Base-by-base conservation (phyloP, 192 early-diverging fungal genomes). In the Podila horticola region DNA sequence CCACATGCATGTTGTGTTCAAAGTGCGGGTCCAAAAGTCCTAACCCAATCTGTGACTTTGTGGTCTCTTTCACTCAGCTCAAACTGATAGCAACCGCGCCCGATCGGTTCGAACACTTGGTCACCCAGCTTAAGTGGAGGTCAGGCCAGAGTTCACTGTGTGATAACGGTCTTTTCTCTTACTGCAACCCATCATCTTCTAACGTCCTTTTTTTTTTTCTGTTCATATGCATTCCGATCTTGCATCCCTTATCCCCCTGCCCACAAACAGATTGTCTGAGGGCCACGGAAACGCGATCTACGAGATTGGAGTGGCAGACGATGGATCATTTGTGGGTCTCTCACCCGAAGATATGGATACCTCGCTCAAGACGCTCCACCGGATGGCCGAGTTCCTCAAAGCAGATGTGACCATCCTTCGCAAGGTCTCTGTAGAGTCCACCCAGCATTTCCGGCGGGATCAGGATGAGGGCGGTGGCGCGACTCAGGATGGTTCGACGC, bases 121-220 rank as follows among this genome's bases (percentile, higher is more conserved):
- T 95, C 8, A 97, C 95, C 9, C 97, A 98, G 86, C 83, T 98
- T 41, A 95, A 96, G 72, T 97, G 96, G 95, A 87, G 97, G 83
- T 71, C 77, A 41, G 68, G 13, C 34, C 29, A 33, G 13, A 2
- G 7, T 24, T 55, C n/a, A 3, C 0, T 55, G 1, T n/a, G 6
- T 22, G 22, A 55, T 55, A 55, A 55, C 52, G 22, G 24, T 22
- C 52, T 24, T 4, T 22, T 52, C 36, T 38, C 15, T 45, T 17
- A 45, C 41, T 45, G 12, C 15, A 45, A 13, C 41, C 15, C 41
- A 10, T 41, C 10, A 45, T 45, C 41, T 15, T 17, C 41, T 45
- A 45, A 45, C 41, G 41, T 8, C 38, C 41, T 13, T 8, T 45
- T 45, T 15, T 45, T 15, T 15, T 38, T 38, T 0, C 8, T 45